These are phyloP conservation scores for Microbotryum silenes-acaulis DNA, from an alignment of 1,284 basidiomycete genomes.

Conservation along the genomic window DNA sequence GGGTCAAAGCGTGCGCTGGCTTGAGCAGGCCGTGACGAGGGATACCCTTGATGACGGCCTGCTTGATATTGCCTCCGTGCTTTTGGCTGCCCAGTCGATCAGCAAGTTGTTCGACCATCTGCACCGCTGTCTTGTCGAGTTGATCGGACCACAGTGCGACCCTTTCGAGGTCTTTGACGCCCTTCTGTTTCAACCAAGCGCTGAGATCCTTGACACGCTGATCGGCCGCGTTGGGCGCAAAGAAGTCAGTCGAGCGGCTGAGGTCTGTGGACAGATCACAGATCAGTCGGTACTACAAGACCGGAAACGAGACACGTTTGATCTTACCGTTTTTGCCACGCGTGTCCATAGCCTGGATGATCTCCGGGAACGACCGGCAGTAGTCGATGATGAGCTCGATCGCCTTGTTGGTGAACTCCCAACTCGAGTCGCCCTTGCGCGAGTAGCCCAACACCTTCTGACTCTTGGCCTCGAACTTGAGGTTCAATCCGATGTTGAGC, in stretches of 20 bases:
- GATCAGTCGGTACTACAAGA: not conserved
- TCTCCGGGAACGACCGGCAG: slow-evolving; percentile 70
- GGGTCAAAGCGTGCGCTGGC: slow-evolving; percentile 80
- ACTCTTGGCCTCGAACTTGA: slow-evolving; percentile 96
- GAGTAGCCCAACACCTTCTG: slow-evolving; percentile 93
- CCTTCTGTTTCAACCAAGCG: slow-evolving; percentile 76
- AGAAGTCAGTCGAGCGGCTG: slow-evolving; percentile 63
- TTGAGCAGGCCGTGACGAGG: slow-evolving; percentile 93
- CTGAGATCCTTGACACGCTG: slow-evolving; percentile 67
- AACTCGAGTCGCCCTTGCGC: slow-evolving; percentile 69
- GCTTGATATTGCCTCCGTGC: slow-evolving; percentile 62
- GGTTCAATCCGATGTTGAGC: slow-evolving; percentile 80
- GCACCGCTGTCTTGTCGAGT: slow-evolving; percentile 72
- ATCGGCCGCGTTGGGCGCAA: slow-evolving; percentile 59
- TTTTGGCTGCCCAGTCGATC: slow-evolving; percentile 59
- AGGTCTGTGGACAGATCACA: slow-evolving; percentile 39
- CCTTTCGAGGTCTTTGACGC: slow-evolving; percentile 81
- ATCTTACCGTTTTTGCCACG: slow-evolving; percentile 5
- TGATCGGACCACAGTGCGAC: slow-evolving; percentile 90
- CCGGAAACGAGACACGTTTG: too few relatives aligned
- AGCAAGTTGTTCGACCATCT: slow-evolving; percentile 66
- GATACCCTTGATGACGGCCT: slow-evolving; percentile 80
- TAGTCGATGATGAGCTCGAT: slow-evolving; percentile 75
- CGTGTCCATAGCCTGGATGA: slow-evolving; percentile 63
- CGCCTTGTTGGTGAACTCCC: slow-evolving; percentile 91